Conservation (phyloP, 139 green algal species). For the Dunaliella primolecta region DNA sequence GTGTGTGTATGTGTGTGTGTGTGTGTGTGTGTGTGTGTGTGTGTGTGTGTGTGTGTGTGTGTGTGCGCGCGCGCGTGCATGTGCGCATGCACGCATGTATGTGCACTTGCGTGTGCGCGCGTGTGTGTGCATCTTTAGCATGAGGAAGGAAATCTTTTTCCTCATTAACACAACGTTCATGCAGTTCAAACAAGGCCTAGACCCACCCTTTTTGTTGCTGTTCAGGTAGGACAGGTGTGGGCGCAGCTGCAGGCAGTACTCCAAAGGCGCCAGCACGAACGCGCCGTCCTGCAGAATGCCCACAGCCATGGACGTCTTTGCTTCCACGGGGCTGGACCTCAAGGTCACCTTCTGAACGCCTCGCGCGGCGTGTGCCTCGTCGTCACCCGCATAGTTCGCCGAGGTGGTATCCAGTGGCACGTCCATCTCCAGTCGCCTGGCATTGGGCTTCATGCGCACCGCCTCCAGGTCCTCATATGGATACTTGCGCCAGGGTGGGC, state of each 20-base stretch:
- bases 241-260: constrained; percentile 77
- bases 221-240: constrained; percentile 72
- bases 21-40: no score
- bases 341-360: constrained; percentile 48
- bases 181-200: no score
- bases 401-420: constrained; percentile 56
- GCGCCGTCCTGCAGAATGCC: constrained; percentile 57
- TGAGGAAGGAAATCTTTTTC: no score
- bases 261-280: constrained; percentile 74
- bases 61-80: background rate
- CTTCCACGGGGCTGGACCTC: constrained; percentile 45
- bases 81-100: background rate
- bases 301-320: constrained; percentile 46
- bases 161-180: background rate
- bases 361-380: constrained; percentile 3
- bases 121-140: background rate
- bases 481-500: constrained; percentile 74
- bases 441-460: constrained; percentile 67
- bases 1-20: no score
- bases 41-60: background rate
- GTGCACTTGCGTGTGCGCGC: background rate
- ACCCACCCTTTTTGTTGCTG: constrained; percentile 19
- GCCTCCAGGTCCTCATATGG: constrained; percentile 44
- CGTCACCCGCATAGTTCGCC: constrained; percentile 59
- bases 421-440: constrained; percentile 57